phyloP scores from a whole-genome alignment of 2,329 filamentous ascomycete genomes.

The Colletotrichum sp. region DNA sequence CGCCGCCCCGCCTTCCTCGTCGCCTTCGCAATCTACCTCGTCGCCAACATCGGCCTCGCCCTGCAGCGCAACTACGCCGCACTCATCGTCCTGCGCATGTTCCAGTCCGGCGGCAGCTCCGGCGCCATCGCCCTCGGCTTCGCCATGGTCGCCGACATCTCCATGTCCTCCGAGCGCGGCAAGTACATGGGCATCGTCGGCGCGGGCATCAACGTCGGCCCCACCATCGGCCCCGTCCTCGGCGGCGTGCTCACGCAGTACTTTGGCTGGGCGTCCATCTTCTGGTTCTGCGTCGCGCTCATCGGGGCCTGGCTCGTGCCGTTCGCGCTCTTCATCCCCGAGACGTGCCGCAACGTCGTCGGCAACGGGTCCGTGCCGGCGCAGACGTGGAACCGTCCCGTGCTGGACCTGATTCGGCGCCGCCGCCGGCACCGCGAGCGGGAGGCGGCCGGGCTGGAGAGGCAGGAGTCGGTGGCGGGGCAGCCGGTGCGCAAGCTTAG shows the following conservation, averaged over 20 bases:
- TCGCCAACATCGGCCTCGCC: constrained; percentile 64
- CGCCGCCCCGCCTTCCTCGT: constrained; percentile 67
- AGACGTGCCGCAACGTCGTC: constrained; percentile 64
- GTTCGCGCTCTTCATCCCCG: constrained; percentile 61
- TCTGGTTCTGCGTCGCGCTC: constrained; percentile 71
- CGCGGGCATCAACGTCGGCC: constrained; percentile 61
- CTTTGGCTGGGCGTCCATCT: constrained; percentile 71
- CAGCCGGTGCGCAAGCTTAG: constrained; percentile 46
- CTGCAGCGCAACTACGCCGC: constrained; percentile 63
- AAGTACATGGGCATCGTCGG: constrained; percentile 74
- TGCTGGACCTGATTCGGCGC: constrained; percentile 53
- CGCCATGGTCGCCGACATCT: constrained; percentile 75
- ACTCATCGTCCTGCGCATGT: constrained; percentile 63
- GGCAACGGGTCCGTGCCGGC: constrained; percentile 67
- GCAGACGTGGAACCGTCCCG: constrained; percentile 61
- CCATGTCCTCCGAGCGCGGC: constrained; percentile 72
- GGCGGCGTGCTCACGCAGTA: constrained; percentile 69
- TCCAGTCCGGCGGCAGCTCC: constrained; percentile 70
- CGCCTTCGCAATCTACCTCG: constrained; percentile 60
- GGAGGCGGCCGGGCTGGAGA: not conserved
- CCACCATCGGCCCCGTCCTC: constrained; percentile 62
- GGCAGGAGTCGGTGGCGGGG: constrained; percentile 35
- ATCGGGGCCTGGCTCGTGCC: constrained; percentile 55
- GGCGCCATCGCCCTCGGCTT: constrained; percentile 74
- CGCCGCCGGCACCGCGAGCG: constrained; percentile 28